Base-by-base conservation (phyloP, 2,329 filamentous ascomycete genomes). In the Falciphora oryzae region DNA sequence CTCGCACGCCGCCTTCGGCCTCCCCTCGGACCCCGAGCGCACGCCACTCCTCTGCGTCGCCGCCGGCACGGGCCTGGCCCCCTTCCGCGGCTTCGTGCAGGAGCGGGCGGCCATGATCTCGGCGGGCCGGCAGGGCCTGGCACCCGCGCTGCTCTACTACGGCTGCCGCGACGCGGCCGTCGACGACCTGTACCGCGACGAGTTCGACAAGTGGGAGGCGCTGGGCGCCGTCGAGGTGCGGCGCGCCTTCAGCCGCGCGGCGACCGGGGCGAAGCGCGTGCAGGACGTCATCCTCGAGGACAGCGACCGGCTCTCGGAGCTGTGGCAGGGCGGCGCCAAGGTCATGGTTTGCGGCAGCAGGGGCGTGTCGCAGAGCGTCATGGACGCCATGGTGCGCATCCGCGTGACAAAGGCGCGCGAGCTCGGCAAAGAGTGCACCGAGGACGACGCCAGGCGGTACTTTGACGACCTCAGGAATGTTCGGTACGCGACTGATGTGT, bases 71-170 rank as follows among this genome's bases (percentile, higher is more conserved):
- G 85, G 85, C 0, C 74, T 88, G 1, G 85, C 85, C 0, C 86
- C 86, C 0, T 87, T 89, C 79, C 80, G 83, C 0, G 85, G 82
- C 1, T 89, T 89, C 71, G 66, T 87, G 14, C 83, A 87, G 72
- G 85, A 89, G 68, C 83, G 87, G 1, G 85, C 83, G 0, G 77
- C 77, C 59, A 78, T 83, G 76, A 73, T 80, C 44, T 73, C 77
- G 0, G 85, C 85, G 16, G 63, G 62, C 7, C 64, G 66, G 6
- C 31, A 10, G 4, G 44, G 35, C 3, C 63, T 70, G 1, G 68
- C 68, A 0, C 67, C 68, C 0, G 68, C 67, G 28, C 60, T 67
- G 18, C 59, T 70, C 1, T 69, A 69, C 60, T 63, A 68, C 10
- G 69, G 69, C 61, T 68, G 68, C 62, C 69, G 69, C 31, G 53